Base-by-base conservation (phyloP, 768 basidiomycete species). In the Paxillus involutus region DNA sequence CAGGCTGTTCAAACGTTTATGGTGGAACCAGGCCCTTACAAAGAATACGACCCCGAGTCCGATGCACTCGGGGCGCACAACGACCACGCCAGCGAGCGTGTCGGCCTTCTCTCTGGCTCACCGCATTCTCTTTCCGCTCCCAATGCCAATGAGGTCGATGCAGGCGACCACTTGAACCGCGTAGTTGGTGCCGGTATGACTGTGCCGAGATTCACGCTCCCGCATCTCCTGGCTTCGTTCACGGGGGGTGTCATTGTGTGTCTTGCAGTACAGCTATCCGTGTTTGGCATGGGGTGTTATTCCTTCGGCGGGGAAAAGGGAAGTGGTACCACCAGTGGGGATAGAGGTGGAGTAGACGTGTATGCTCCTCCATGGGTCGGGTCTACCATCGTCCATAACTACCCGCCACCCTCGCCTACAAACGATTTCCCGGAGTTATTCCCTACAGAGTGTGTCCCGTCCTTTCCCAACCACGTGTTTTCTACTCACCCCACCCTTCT, bases 351-450 rank as follows among this genome's bases (percentile, higher is more conserved):
- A 16, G 70, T 70, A 12, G 62, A 73, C 21, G 66, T 71, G 16
- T 63, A 84, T 14, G 88, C 86, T 0, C 74, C 84, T 3, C 85
- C 88, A 2, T 81, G 83, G 65, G 87, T 84, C 17, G 90, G 91
- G 13, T 89, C 88, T 1, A 86, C 88, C 3, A 77, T 80, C 54
- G 76, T 80, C 5, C 82, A 91, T 68, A 66, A 81, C 19, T 91
- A 80, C 67, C 91, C 91, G 9, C 91, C 91, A 0, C 59, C 81
- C 0, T 78, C 80, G 6, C 89, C 91, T 0, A 91, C 89, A 16
- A 93, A 93, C 60, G 77, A 73, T 8, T 78, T 79, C 59, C 87
- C 91, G 0, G 80, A 85, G 1, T 60, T 88, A 26, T 94, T 94
- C 68, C 91, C 91, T 5, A 80, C 88, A 30, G 61, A 83, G 70